Evolutionary conservation across 345 rosid species (phyloP), one percentile per base, ranked within the genome.

Genomic region (Dovyalis caffra): DNA sequence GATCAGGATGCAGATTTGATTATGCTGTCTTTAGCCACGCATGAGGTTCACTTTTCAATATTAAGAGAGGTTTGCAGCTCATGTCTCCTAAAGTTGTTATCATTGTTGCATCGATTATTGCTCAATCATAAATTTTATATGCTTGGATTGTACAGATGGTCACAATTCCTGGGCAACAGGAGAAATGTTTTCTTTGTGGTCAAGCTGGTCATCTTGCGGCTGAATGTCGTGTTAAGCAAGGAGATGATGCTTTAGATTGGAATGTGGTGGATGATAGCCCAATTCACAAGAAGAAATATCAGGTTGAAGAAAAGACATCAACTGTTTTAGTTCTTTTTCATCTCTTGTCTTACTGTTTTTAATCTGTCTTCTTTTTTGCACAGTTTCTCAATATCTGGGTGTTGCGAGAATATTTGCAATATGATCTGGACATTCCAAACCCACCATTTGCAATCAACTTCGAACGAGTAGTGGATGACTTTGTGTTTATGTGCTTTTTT

Each of bases 361-460:
- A 40, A 45, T 38, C 63, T 60, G 40, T 53, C 21, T 71, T 15
- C 20, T 73, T 83, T 61, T 74, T 77, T 86, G 31, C 66, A 68
- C 90, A 93, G 99, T 93, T 96, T 82, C 88, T 96, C 76, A 85
- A 90, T 78, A 85, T 96, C 68, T 96, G 99, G 99, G 92, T 93
- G 73, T 61, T 93, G 77, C 91, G 95, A 76, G 98, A 96, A 79
- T 96, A 96, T 85, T 80, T 96, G 83, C 88, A 92, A 84, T 80
- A 90, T 85, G 99, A 96, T 69, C 76, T 96, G 92, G 89, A 85
- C 68, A 89, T 96, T 71, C 90, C 89, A 12, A 82, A 90, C 64
- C 90, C 99, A 66, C 94, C 99, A 11, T 96, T 96, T 83, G 79
- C 68, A 58, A 87, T 96, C 72, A 80, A 93, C 79, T 92, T 93